Evolutionary conservation across 768 basidiomycete genomes (phyloP).

Genomic region (Termitomyces heimii): DNA sequence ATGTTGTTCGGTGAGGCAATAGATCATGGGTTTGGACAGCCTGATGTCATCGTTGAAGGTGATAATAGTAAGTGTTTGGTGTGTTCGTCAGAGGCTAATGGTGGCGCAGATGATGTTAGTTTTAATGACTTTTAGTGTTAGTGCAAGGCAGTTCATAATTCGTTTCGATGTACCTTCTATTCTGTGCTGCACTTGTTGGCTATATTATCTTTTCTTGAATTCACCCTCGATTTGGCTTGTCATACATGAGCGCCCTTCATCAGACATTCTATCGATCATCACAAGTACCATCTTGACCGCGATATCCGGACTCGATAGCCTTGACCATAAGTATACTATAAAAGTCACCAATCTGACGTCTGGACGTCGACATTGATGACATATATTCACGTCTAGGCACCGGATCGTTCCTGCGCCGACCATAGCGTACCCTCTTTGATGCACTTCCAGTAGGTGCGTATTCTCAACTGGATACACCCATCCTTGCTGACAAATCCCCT

Average conservation of each 20-base stretch:
- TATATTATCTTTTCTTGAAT: background rate
- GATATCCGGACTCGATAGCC: background rate
- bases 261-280: too few species aligned
- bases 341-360: background rate
- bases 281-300: background rate
- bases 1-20: background rate
- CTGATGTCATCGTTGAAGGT: background rate
- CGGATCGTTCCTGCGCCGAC: background rate
- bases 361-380: background rate
- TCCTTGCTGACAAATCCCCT: background rate
- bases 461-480: background rate
- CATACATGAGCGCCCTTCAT: background rate
- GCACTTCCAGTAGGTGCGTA: background rate
- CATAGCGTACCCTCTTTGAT: background rate
- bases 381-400: background rate
- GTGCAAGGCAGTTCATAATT: background rate
- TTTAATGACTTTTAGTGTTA: background rate
- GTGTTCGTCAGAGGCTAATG: background rate
- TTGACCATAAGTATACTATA: background rate
- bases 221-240: background rate
- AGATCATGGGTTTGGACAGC: slow-evolving; percentile 1
- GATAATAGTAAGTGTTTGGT: background rate
- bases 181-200: background rate
- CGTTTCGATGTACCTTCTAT: background rate
- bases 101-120: background rate